These are phyloP conservation scores for Naganishia sp. DNA, from an alignment of 1,284 basidiomycete species.

Conservation along the genomic window DNA sequence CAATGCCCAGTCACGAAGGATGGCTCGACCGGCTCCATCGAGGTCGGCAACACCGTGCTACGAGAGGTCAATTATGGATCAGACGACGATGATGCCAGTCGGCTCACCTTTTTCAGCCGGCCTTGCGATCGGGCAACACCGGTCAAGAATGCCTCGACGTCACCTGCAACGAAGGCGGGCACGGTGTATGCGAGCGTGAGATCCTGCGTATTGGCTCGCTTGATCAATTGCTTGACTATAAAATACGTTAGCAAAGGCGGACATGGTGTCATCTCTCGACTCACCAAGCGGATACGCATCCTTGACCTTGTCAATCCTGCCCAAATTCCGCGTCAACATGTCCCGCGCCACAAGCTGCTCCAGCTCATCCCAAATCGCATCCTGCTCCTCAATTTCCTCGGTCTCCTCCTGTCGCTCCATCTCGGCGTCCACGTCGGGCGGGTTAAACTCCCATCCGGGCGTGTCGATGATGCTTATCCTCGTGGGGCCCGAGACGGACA, in stretches of 20 bases:
- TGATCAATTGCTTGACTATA: conserved; percentile 72
- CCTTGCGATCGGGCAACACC: conserved; percentile 77
- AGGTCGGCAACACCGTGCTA: conserved; percentile 75
- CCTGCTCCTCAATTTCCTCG: conserved; percentile 51
- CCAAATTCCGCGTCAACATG: conserved; percentile 73
- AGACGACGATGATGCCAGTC: neutral
- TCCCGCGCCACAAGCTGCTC: conserved; percentile 64
- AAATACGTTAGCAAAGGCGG: conserved; percentile 10
- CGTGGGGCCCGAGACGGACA: conserved; percentile 44
- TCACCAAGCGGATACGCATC: conserved; percentile 76
- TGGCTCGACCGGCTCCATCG: conserved; percentile 73
- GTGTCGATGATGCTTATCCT: conserved; percentile 74
- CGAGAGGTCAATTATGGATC: neutral
- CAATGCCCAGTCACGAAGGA: conserved; percentile 87
- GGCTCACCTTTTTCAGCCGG: conserved; percentile 74
- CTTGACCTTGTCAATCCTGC: conserved; percentile 83
- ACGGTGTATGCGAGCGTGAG: conserved; percentile 85
- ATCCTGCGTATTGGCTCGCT: conserved; percentile 73
- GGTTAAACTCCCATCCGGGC: conserved; percentile 70
- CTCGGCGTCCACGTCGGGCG: conserved; percentile 44
- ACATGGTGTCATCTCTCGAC: conserved; percentile 38
- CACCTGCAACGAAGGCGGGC: conserved; percentile 75
- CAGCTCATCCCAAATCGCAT: conserved; percentile 55
- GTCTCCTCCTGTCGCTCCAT: conserved; percentile 43
- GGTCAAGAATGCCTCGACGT: conserved; percentile 74